Evolutionary conservation across 1,284 basidiomycete species (phyloP), one percentile per base, ranked within the genome.

Genomic region (Naganishia liquefaciens): DNA sequence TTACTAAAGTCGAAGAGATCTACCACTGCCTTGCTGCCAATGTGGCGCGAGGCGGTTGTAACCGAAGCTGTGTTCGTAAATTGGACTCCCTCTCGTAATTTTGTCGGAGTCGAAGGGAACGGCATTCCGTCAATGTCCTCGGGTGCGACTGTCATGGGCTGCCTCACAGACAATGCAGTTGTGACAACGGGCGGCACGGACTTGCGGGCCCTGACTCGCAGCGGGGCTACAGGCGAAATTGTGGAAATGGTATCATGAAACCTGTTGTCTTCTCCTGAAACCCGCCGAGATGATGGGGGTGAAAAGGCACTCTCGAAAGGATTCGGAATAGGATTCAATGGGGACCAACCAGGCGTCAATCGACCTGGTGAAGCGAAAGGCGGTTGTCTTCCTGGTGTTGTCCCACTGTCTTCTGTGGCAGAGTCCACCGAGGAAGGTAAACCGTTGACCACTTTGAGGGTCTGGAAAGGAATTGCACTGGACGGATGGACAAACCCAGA

Each of bases 381-480:
- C 23, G 28, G 60, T 17, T 28, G 25, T 7, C 6, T 37, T 27
- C n/a, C 25, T 44, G 9, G 15, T 33, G 46, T 85, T 86, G 43
- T 85, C 81, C 15, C 57, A 21, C 57, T 27, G 2, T 37, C 33
- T 40, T 60, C 57, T 4, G 82, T 80, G 67, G 85, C 88, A 9
- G 76, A 74, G 55, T 75, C 77, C 40, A 74, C 75, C 7, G 76
- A 77, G 9, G 78, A 78, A 1, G 80, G 77, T 58, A 88, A 81
- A 53, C 90, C 91, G 78, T 94, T 94, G 68, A 93, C 85, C 13
- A 94, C 90, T 73, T 87, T 87, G 49, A 94, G 84, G 9, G 62
- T 67, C 2, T 68, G 61, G 63, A 67, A 55, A 52, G 68, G 58
- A 25, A 54, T 64, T 30, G 61, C 57, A 10, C 62, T 66, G n/a